Base-by-base conservation (phyloP, 106 monocot genomes). In the Dendrobium nobile region DNA sequence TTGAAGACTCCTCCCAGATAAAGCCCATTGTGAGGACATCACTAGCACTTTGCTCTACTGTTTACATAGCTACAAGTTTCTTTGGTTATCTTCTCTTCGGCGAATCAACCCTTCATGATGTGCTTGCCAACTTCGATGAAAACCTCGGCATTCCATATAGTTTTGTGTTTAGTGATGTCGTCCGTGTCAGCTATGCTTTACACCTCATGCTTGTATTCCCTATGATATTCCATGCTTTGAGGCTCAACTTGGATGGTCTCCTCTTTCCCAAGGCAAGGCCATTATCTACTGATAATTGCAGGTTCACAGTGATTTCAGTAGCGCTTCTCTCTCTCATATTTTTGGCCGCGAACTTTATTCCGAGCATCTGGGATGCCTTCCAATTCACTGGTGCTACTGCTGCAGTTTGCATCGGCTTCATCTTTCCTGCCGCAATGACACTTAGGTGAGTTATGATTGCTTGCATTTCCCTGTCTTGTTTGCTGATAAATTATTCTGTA, bases 141-240 rank as follows among this genome's bases (percentile, higher is more conserved):
- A 76, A 97, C 79, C 97, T 97, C 72, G 92, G 92, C 24, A 94
- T 97, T 41, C 89, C 92, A 27, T 94, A 89, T 67, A 87, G 92
- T 72, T 83, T 88, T 41, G 22, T 92, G 48, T 79, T 97, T 17
- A 85, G 87, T 43, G 97, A 97, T 75, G 77, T 79, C 5, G 94
- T 94, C 8, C 81, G 97, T 61, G 89, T 97, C 67, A 92, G 94
- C 86, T 97, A 94, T 82, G 89, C 88, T 13, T 8, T 81, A 45
- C 97, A 97, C 81, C 92, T 97, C 31, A 92, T 97, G 94, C 93
- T 97, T 41, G 97, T 97, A 41, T 97, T 94, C 81, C 97, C 97
- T 6, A 92, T 97, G 9, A 85, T 97, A 73, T 94, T 97, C 84
- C 91, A 89, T 72, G 90, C 94, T 4, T 83, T 92, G 45, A 79